phyloP scores from a whole-genome alignment of 176 grass and related monocot species.

The Hordeum marinum region DNA sequence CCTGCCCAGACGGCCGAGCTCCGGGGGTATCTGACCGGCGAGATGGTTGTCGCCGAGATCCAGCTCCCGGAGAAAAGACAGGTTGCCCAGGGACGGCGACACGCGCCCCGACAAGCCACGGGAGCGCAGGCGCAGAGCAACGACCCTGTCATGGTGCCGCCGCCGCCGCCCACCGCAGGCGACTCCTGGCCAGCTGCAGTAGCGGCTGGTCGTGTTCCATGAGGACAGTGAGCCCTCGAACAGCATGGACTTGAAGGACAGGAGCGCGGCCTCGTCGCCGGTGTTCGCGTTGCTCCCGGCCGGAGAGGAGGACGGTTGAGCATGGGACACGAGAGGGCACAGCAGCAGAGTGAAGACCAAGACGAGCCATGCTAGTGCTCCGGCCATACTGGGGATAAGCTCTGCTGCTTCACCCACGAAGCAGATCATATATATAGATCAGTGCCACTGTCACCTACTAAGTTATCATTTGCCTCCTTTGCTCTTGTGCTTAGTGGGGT shows the following conservation, averaged over 20 bases:
- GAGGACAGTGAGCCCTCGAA: background rate
- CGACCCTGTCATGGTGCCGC: background rate
- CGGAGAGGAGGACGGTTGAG: background rate
- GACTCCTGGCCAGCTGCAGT: slow-evolving; percentile 30
- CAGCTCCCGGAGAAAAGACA: too few relatives aligned
- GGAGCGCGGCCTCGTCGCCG: slow-evolving; percentile 1
- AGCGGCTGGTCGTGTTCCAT: background rate
- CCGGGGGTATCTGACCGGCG: too few relatives aligned
- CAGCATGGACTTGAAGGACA: slow-evolving; percentile 40
- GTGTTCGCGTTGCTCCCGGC: background rate
- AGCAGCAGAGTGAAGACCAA: background rate
- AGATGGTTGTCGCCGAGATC: too few relatives aligned
- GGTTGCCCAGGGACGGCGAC: too few relatives aligned
- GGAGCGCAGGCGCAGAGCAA: too few relatives aligned
- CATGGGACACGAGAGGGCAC: background rate
- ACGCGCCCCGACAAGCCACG: too few relatives aligned
- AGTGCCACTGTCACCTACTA: too few relatives aligned
- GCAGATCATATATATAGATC: background rate
- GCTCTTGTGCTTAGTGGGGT: too few relatives aligned
- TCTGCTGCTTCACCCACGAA: background rate
- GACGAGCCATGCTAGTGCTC: background rate
- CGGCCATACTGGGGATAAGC: background rate
- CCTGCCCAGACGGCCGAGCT: too few relatives aligned
- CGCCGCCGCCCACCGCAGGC: background rate
- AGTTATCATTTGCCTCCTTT: too few relatives aligned